A percentile compares a stretch with the other conserved stretches of the same genome.
phyloP scores from a whole-genome alignment of 164 flowering plant genomes.

The Aristolochia fimbriata region DNA sequence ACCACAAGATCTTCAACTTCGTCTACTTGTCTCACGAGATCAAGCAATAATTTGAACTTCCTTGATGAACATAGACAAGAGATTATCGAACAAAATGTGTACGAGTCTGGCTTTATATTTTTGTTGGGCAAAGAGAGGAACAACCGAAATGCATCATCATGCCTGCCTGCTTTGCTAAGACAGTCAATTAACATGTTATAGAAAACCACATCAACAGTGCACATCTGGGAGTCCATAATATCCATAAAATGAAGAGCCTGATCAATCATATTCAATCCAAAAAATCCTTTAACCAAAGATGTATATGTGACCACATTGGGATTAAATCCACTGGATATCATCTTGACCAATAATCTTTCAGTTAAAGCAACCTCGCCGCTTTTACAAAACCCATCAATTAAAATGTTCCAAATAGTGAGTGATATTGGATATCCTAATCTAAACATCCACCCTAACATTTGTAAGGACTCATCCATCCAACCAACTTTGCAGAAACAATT shows the following conservation, averaged over 20 bases:
- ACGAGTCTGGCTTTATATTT: slow-evolving; percentile 46
- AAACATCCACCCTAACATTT: slow-evolving; percentile 40
- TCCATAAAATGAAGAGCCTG: slow-evolving; percentile 24
- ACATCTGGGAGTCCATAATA: slow-evolving; percentile 26
- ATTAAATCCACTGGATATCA: slow-evolving; percentile 32
- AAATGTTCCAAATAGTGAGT: slow-evolving; percentile 40
- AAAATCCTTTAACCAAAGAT: slow-evolving; percentile 39
- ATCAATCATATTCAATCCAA: slow-evolving; percentile 24
- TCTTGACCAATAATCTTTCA: slow-evolving; percentile 28
- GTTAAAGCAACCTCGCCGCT: slow-evolving; percentile 23
- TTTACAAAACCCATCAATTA: slow-evolving; percentile 45
- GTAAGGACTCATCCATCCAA: slow-evolving; percentile 32
- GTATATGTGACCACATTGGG: slow-evolving; percentile 63
- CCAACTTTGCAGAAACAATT: slow-evolving; percentile 43
- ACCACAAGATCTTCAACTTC: slow-evolving; percentile 35
- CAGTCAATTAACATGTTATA: slow-evolving; percentile 48
- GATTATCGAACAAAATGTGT: slow-evolving; percentile 39
- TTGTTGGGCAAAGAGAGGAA: slow-evolving; percentile 21
- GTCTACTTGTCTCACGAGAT: slow-evolving; percentile 15
- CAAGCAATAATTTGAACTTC: slow-evolving; percentile 24
- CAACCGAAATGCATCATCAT: slow-evolving; percentile 36
- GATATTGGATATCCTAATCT: slow-evolving; percentile 27
- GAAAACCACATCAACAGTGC: slow-evolving; percentile 42
- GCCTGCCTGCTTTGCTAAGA: slow-evolving; percentile 36
- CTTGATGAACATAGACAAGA: slow-evolving; percentile 24